Evolutionary conservation across 192 early-diverging fungal species (phyloP), one percentile per base, ranked within the genome.

Genomic region (Paraglomus occultum): DNA sequence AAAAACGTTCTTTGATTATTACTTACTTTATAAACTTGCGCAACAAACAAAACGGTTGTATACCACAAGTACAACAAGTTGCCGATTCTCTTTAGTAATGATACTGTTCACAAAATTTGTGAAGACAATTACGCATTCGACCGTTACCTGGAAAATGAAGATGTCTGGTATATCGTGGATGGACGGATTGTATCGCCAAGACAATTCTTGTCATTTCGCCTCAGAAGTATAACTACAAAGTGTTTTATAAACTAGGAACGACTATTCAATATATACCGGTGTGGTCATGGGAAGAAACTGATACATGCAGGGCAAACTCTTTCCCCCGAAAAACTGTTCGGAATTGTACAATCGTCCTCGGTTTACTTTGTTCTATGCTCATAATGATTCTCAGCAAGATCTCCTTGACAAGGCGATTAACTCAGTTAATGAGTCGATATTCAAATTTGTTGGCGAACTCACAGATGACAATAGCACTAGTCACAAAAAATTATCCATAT

Each of bases 91-190:
- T 64, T 64, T 22, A 64, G 63, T 22, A 47, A 64, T 8, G 44
- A 64, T 22, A 40, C 11, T 11, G 11, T 64, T 64, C 20, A 23
- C 23, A 46, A 45, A 39, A 22, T 11, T 42, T 38, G 12, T 15
- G 38, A 2, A 51, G 11, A 65, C 10, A 51, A 15, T 51, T 31
- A 31, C 31, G 43, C 4, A 65, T 65, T 65, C 49, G 15, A 6
- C 11, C 11, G n/a, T 65, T 31, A 51, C 48, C 23, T 51, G 31
- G 23, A 9, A 7, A 51, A 65, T 40, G 31, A 39, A 31, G 48
- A 65, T 51, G 23, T 39, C 38, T 65, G 64, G 23, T 65, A 65
- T 40, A 51, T 65, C 3, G 64, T 65, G 2, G 64, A 65, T 65
- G 64, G 48, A 65, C 14, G 64, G 11, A 51, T 6, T 65, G 4